Conservation (phyloP, 2,329 filamentous ascomycete species). For the Colletotrichum magnum region DNA sequence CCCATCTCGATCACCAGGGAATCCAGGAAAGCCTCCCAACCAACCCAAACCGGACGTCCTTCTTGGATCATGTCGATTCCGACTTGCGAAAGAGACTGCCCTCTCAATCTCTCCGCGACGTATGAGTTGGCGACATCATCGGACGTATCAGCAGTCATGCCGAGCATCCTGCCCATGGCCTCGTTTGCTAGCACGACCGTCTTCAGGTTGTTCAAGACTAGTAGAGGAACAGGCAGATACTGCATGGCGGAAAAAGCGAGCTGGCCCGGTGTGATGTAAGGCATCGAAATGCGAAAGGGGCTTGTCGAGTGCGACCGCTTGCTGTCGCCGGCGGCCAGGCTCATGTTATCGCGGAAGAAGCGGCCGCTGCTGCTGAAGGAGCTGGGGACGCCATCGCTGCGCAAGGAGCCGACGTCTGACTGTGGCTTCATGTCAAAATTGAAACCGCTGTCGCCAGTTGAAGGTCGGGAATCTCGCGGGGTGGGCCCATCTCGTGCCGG, state of each 20-base stretch:
- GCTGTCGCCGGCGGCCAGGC: conserved; percentile 40
- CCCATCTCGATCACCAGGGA: conserved; percentile 62
- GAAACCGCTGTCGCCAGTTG: conserved; percentile 28
- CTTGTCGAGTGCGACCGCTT: conserved; percentile 53
- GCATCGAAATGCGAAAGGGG: conserved; percentile 58
- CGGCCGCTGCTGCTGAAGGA: conserved; percentile 46
- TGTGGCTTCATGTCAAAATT: conserved; percentile 17
- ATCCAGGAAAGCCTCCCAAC: conserved; percentile 72
- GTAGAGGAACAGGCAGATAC: conserved; percentile 79
- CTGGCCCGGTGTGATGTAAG: conserved; percentile 64
- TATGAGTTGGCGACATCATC: conserved; percentile 55
- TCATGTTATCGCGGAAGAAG: conserved; percentile 52
- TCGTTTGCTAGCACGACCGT: conserved; percentile 82
- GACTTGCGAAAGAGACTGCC: conserved; percentile 77
- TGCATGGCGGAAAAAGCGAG: conserved; percentile 78
- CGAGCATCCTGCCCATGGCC: conserved; percentile 79
- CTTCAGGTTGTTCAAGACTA: conserved; percentile 78
- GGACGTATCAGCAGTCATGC: conserved; percentile 62
- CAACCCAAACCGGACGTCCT: conserved; percentile 71
- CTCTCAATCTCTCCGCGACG: conserved; percentile 72
- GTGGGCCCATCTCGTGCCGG: not conserved
- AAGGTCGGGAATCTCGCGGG: not conserved
- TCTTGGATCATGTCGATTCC: conserved; percentile 82
- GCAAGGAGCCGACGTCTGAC: not conserved
- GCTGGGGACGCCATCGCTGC: conserved; percentile 23